Evolutionary conservation across 306 rosid species (phyloP).

Genomic region (Sophora flavescens): DNA sequence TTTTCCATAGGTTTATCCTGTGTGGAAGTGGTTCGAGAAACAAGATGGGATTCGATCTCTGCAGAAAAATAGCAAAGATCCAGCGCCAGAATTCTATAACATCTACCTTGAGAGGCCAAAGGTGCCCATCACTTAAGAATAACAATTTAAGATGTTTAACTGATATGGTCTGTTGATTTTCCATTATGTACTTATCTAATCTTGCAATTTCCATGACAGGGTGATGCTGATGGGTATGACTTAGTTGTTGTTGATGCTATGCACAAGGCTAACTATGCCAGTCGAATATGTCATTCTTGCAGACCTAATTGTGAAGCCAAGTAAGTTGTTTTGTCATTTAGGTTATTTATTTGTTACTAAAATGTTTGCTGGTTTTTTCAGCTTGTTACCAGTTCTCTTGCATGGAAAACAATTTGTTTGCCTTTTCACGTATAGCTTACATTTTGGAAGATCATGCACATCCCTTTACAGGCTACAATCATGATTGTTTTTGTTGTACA

Average conservation of each 20-base stretch:
- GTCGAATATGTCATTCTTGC: conserved; percentile 98
- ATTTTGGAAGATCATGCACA: conserved; percentile 21
- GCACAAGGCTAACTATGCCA: conserved; percentile 99
- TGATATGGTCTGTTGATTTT: conserved; percentile 29
- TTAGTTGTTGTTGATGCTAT: conserved; percentile 97
- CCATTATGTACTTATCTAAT: conserved; percentile 30
- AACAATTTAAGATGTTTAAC: conserved; percentile 27
- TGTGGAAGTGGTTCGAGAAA: conserved; percentile 99
- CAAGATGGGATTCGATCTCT: conserved; percentile 97
- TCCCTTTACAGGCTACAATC: conserved; percentile 15
- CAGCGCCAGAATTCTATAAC: conserved; percentile 98
- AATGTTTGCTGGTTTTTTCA: conserved; percentile 17
- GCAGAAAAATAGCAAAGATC: conserved; percentile 90
- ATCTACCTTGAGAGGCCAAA: conserved; percentile 98
- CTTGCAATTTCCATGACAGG: conserved; percentile 62
- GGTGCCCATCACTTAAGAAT: conserved; percentile 59
- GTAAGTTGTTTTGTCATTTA: conserved; percentile 57
- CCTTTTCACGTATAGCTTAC: conserved; percentile 32
- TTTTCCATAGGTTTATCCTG: conserved; percentile 87
- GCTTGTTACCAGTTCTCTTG: conserved; percentile 28
- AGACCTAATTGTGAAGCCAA: conserved; percentile 99
- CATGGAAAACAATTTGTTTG: conserved; percentile 1
- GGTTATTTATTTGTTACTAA: conserved; percentile 28
- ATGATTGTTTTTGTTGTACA: conserved; percentile 18
- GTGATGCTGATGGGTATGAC: conserved; percentile 98